phyloP scores from a whole-genome alignment of 1,284 basidiomycete genomes.

The Thelephora terrestris region DNA sequence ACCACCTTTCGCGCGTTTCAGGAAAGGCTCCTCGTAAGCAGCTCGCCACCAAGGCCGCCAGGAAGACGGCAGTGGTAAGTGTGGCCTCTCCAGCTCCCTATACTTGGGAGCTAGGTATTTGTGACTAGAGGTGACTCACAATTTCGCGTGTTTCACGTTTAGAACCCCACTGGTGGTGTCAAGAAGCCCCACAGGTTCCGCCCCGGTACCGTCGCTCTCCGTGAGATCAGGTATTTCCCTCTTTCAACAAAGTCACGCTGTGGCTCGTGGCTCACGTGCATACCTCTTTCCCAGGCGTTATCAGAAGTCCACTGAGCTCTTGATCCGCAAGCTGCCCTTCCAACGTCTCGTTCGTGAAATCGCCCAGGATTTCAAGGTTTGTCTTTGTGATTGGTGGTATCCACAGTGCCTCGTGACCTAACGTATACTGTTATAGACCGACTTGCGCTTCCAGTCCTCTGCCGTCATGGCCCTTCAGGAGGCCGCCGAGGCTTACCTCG shows the following conservation, averaged over 20 bases:
- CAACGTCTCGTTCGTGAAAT: conserved; percentile 94
- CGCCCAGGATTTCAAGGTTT: conserved; percentile 92
- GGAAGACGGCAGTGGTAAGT: conserved; percentile 53
- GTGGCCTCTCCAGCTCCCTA: conserved; percentile 22
- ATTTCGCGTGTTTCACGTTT: conserved; percentile 13
- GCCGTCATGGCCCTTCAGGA: conserved; percentile 95
- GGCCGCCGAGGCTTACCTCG: conserved; percentile 94
- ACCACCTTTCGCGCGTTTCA: conserved; percentile 20
- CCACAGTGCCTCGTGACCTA: neutral
- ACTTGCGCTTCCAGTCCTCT: conserved; percentile 95
- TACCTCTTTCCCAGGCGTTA: conserved; percentile 52
- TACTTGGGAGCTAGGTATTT: conserved; percentile 30
- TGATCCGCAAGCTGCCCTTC: conserved; percentile 95
- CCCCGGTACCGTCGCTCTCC: conserved; percentile 95
- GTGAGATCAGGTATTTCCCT: conserved; percentile 58
- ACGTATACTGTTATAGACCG: conserved; percentile 41
- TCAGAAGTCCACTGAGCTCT: conserved; percentile 93
- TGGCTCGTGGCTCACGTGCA: neutral
- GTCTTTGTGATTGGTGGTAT: conserved; percentile 14
- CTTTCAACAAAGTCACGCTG: neutral
- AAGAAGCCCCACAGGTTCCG: conserved; percentile 98
- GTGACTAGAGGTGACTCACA: conserved; percentile 4
- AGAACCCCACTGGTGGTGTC: conserved; percentile 88
- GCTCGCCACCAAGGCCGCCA: conserved; percentile 85
- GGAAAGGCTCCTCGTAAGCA: conserved; percentile 85